Evolutionary conservation across 1,284 basidiomycete species (phyloP), one percentile per base, ranked within the genome.

Genomic region (Cryptococcus sp.): DNA sequence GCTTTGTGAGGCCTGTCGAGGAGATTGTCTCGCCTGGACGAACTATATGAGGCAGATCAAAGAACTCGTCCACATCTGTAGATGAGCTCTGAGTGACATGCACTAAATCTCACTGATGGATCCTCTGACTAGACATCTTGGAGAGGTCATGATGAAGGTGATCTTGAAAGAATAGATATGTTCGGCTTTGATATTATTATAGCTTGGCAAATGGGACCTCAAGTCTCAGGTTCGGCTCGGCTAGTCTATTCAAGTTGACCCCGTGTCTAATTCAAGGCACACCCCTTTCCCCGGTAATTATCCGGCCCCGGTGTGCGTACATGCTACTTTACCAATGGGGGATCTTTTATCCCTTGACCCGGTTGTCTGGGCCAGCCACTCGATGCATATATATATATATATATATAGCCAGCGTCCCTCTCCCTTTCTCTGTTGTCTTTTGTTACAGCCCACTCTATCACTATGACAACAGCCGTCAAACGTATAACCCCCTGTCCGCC

Each of bases 1-100:
- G 62, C 21, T 71, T 66, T 2, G 70, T 66, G 46, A 74, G 70
- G 0, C 54, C 57, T 7, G 67, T 72, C 0, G 77, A 78, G 3
- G 77, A 70, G 50, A 79, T 74, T 5, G 78, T 79, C 61, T 79
- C 77, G 0, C 78, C 78, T 0, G 75, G 69, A 5, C 64, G 57
- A 18, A 78, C 78, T 50, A 78, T 75, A 50, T 78, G 75, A 0
- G 73, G 69, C 2, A 79, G 61, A 24, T 59, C 52, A 62, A 76
- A 78, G 68, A 78, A 77, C 60, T 79, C 76, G 59, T 75, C 76
- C 53, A 72, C 63, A 54, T 69, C 66, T 68, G 48, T 5, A 22
- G 21, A 14, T 34, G 16, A 41, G 43, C 23, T 50, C 16, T 24
- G 19, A 31, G 24, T 34, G 18, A 25, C n/a, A 41, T 25, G 36